Base-by-base conservation (phyloP, 2,329 filamentous ascomycete species). In the Colletotrichum lindemuthianum region DNA sequence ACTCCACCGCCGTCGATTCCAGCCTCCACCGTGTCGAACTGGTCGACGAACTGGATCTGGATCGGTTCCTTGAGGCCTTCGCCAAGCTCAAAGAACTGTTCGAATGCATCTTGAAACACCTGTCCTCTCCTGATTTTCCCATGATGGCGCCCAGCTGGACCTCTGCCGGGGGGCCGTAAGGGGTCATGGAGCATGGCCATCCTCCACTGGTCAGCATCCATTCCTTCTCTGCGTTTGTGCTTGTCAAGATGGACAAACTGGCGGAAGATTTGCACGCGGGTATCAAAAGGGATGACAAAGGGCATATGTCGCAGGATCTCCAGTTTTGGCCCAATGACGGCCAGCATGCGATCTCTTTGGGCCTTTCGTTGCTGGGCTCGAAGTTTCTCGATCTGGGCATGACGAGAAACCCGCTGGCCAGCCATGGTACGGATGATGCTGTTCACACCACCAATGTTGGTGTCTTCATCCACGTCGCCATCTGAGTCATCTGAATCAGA, bases 1-100 rank as follows among this genome's bases (percentile, higher is more conserved):
- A 99, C 96, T 67, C 96, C 96, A 8, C 96, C 96, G 0, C 96
- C 96, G 73, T 99, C 96, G 59, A 99, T 98, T 9, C 96, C 96
- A 11, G 95, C 95, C 78, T 99, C 96, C 8, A 88, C 84, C 1
- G 90, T 87, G 66, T 91, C 92, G 70, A 97, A 99, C 65, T 93
- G 87, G 74, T 99, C 96, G 47, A 97, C 89, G 75, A 99, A 99
- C 0, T 92, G 96, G 72, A 99, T 98, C 73, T 97, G 93, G 40
- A 99, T 97, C 0, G 93, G 93, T 73, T 98, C 95, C 74, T 98
- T 98, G 60, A 99, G 79, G 1, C 89, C 90, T 12, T 95, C 91
- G 0, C 91, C 91, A 6, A 98, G 83, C 1, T 86, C 77, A 71
- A 93, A 97, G 72, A 97, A 97, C 59, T 93, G 86, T 4, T 90